Evolutionary conservation across 768 basidiomycete genomes (phyloP), one percentile per base, ranked within the genome.

Genomic region (Lactarius trivialis): DNA sequence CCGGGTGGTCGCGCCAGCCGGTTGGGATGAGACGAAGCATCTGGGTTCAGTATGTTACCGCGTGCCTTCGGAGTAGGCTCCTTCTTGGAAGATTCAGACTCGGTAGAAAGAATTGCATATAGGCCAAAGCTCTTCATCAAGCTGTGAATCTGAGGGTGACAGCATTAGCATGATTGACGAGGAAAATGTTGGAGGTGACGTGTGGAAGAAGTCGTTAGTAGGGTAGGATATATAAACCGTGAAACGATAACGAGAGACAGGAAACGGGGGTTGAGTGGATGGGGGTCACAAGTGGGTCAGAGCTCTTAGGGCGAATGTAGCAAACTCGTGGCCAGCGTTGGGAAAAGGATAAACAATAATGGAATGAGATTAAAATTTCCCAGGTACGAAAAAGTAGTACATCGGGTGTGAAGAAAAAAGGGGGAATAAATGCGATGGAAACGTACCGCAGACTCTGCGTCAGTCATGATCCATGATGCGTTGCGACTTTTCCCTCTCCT

Each of bases 401-500:
- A 36, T 36, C 14, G 19, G n/a, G n/a, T 34, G 15, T 33, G 17
- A 17, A 24, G 43, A 56, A 60, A 6, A n/a, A 15, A 14, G 36
- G 12, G 36, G 11, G 5, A n/a, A 36, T 36, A 36, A 12, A 14
- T 2, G 30, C 15, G 17, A 30, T 45, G 56, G 50, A 60, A 45
- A 58, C 58, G 26, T 75, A 91, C 90, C 67, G 88, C 89, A 63
- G 80, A 75, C 72, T 91, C 91, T 45, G 88, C 81, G 68, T 91
- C 89, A 12, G 79, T 77, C 69, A 92, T 77, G n/a, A n/a, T n/a
- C n/a, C n/a, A n/a, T n/a, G 65, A 92, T 73, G 71, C 81, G 85
- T 68, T 81, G 77, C 17, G 88, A 86, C 73, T 85, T 90, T 73
- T 88, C 88, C 55, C 83, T 82, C 71, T 91, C 91, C 69, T 83